phyloP scores from a whole-genome alignment of 2,329 filamentous ascomycete genomes.

The Malbranchea zuffiana region DNA sequence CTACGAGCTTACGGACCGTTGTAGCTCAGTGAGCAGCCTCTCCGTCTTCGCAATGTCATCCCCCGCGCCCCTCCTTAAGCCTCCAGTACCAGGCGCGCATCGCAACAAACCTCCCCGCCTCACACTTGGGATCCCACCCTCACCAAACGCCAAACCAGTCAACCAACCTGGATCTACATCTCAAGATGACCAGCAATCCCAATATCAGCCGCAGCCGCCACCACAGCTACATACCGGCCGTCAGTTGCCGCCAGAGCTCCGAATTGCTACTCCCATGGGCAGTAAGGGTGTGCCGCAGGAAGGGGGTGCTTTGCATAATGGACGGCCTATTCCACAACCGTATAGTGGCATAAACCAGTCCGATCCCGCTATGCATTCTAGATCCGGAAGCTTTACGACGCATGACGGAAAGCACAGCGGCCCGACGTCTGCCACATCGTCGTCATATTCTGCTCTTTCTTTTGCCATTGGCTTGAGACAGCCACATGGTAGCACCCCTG shows the following conservation, averaged over 20 bases:
- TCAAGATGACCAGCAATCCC: slow-evolving; percentile 28
- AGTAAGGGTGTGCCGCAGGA: slow-evolving; percentile 54
- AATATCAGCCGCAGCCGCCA: slow-evolving; percentile 23
- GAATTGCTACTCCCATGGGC: slow-evolving; percentile 80
- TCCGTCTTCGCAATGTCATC: slow-evolving; percentile 52
- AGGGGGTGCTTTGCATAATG: slow-evolving; percentile 45
- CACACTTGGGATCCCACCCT: slow-evolving; percentile 81
- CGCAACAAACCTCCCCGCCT: slow-evolving; percentile 59
- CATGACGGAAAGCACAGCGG: slow-evolving; percentile 66
- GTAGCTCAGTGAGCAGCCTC: slow-evolving; percentile 4
- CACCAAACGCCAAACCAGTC: slow-evolving; percentile 69
- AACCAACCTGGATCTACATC: slow-evolving; percentile 22
- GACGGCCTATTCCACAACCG: slow-evolving; percentile 47
- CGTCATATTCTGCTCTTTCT: slow-evolving; percentile 70
- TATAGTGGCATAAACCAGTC: slow-evolving; percentile 58
- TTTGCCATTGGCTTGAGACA: slow-evolving; percentile 62
- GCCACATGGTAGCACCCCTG: slow-evolving; percentile 55
- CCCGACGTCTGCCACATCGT: slow-evolving; percentile 75
- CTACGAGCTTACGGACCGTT: too few species aligned
- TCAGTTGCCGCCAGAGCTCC: slow-evolving; percentile 65
- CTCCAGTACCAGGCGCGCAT: slow-evolving; percentile 63
- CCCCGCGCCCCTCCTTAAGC: slow-evolving; percentile 68
- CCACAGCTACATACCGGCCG: too few species aligned
- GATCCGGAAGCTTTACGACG: slow-evolving; percentile 67
- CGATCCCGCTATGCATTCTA: slow-evolving; percentile 68